These are phyloP conservation scores for Evansstolkia leycettana DNA, from an alignment of 495 filamentous ascomycete species.

Conservation along the genomic window DNA sequence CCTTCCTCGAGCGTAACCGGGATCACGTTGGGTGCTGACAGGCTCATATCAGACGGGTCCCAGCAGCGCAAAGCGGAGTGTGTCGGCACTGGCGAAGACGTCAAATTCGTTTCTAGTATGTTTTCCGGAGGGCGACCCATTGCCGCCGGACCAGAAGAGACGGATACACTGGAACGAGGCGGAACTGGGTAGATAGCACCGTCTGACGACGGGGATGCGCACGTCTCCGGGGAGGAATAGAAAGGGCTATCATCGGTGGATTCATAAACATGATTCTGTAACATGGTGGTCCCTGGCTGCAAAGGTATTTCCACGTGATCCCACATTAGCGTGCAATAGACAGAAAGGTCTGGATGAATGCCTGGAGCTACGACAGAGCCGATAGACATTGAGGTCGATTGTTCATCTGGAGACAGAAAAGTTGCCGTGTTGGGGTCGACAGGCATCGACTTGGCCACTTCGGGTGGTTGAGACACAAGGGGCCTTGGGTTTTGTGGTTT, in stretches of 20 bases:
- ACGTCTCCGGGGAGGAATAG: slow-evolving; percentile 33
- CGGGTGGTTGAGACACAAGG: slow-evolving; percentile 13
- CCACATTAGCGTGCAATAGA: slow-evolving; percentile 27
- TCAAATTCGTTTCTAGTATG: slow-evolving; percentile 22
- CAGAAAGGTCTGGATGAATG: slow-evolving; percentile 29
- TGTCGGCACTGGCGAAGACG: slow-evolving; percentile 26
- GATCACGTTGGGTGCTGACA: slow-evolving; percentile 19
- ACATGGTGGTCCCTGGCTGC: slow-evolving; percentile 21
- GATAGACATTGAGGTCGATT: slow-evolving; percentile 31
- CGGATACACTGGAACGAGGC: slow-evolving; percentile 24
- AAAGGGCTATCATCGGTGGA: slow-evolving; percentile 27
- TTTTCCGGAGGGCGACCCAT: slow-evolving; percentile 25
- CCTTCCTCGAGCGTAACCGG: slow-evolving; percentile 24
- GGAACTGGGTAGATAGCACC: slow-evolving; percentile 23
- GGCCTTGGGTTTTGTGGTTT: slow-evolving; percentile 11
- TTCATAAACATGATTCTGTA: slow-evolving; percentile 25
- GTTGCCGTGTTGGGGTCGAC: slow-evolving; percentile 12
- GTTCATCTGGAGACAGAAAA: slow-evolving; percentile 16
- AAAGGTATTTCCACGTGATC: slow-evolving; percentile 24
- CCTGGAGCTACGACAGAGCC: slow-evolving; percentile 29
- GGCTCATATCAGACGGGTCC: slow-evolving; percentile 17
- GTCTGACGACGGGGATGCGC: slow-evolving; percentile 31
- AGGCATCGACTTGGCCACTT: slow-evolving; percentile 17
- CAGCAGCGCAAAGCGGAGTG: slow-evolving; percentile 23
- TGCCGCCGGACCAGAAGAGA: slow-evolving; percentile 22